Evolutionary conservation across 2,329 filamentous ascomycete species (phyloP), one percentile per base, ranked within the genome.

Genomic region (Botryosphaeria dothidea): DNA sequence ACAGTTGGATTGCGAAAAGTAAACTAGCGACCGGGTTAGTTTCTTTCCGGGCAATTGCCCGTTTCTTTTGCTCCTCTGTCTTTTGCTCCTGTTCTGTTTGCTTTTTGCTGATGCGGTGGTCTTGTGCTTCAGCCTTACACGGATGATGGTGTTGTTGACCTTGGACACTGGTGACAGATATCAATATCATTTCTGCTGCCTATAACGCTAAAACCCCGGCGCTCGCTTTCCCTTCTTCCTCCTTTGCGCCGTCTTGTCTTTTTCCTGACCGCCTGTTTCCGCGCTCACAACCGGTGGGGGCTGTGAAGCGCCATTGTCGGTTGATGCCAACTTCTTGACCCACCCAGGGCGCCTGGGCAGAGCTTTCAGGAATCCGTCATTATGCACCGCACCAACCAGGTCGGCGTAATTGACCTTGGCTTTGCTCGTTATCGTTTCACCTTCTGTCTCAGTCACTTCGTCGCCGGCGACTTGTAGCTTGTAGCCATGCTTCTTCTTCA

Each of bases 301-400:
- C 17, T 41, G 11, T 41, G 38, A 15, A 41, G 38, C 15, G 15
- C 11, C 38, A 15, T 52, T 34, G 15, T 36, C 27, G 6, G 23
- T 15, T n/a, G 41, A 19, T n/a, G 6, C 27, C n/a, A 3, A 3
- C 15, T 58, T 41, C 9, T 17, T 45, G 9, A 41, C 21, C 56
- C 56, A 60, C 6, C 56, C 56, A 4, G 15, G 38, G 8, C 56
- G 56, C 29, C 23, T 3, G n/a, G 21, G 17, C 25, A 60, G 7
- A 9, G 56, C 41, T 17, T 81, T 80, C 69, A 92, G 69, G 70
- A 90, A 92, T 0, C 89, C 87, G 73, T 92, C 89, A 1, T 87
- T 83, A 69, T 91, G 89, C 21, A 91, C 86, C 0, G 82, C 88
- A 0, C 88, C 89, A 8, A 82, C 69, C 70, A 87, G 17, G 11